phyloP scores from a whole-genome alignment of 2,329 filamentous ascomycete genomes.

The Paraphaeosphaeria minitans region DNA sequence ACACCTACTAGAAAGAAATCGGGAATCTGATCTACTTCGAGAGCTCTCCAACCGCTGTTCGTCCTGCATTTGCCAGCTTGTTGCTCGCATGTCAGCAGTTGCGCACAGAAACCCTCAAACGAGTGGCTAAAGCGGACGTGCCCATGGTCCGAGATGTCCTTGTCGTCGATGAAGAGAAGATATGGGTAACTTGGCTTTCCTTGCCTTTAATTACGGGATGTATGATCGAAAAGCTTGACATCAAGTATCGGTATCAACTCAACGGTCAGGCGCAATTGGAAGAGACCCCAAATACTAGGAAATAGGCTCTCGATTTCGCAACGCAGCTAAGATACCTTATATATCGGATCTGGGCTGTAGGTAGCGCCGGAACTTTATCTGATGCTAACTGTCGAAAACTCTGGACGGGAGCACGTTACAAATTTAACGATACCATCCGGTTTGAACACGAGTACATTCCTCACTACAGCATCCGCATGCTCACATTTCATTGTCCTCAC shows the following conservation, averaged over 20 bases:
- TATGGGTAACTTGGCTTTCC: conserved; percentile 4
- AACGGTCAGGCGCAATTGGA: not conserved
- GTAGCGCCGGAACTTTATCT: not conserved
- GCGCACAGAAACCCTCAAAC: not conserved
- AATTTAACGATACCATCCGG: not conserved
- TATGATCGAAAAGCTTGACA: not conserved
- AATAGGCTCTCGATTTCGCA: not conserved
- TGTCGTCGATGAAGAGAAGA: conserved; percentile 2
- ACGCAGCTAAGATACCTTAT: not conserved
- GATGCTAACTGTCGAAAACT: not conserved
- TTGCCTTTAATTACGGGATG: not conserved
- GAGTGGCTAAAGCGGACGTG: not conserved
- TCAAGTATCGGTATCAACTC: not conserved
- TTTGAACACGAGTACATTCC: conserved; percentile 1
- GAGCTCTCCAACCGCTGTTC: not conserved
- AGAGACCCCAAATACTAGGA: not conserved
- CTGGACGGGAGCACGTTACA: not conserved
- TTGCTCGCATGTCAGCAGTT: conserved; percentile 2
- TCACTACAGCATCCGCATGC: not conserved
- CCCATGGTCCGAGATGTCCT: not conserved
- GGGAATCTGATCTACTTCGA: conserved; percentile 7
- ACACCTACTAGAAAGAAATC: conserved; percentile 4
- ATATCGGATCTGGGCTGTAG: not conserved
- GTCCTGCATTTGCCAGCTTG: not conserved
- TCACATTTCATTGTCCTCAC: not conserved